These are phyloP conservation scores for Saccharum hybrid DNA, from an alignment of 202 grass and related monocot genomes.

Conservation along the genomic window DNA sequence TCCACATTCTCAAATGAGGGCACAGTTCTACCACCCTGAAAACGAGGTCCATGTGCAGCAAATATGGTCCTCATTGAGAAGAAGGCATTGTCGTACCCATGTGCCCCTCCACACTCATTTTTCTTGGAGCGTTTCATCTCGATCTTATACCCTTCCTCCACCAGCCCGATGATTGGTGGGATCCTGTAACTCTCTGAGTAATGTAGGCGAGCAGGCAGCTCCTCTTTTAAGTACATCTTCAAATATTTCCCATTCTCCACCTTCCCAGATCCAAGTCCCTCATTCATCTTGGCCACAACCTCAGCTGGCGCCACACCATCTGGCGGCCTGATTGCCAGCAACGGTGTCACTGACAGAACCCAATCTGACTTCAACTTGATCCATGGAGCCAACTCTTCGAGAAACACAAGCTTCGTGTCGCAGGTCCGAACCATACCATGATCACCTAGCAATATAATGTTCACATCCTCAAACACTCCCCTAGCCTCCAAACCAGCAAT, in stretches of 20 bases:
- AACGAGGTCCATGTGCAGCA: conserved; percentile 73
- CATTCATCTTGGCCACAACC: conserved; percentile 88
- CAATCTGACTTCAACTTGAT: conserved; percentile 62
- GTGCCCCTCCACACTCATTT: conserved; percentile 83
- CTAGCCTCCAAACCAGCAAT: conserved; percentile 71
- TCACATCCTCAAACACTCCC: conserved; percentile 87
- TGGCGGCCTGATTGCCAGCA: conserved; percentile 77
- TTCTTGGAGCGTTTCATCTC: conserved; percentile 51
- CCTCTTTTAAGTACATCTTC: conserved; percentile 83
- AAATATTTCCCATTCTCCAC: conserved; percentile 73
- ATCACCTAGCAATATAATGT: conserved; percentile 77
- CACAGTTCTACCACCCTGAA: conserved; percentile 68
- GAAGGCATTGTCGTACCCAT: conserved; percentile 88
- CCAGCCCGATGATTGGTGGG: conserved; percentile 74
- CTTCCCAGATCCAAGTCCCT: conserved; percentile 80
- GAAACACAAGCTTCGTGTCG: conserved; percentile 76
- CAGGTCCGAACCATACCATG: conserved; percentile 98
- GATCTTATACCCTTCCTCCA: conserved; percentile 86
- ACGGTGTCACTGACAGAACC: conserved; percentile 68
- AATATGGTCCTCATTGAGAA: conserved; percentile 98
- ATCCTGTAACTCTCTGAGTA: conserved; percentile 79
- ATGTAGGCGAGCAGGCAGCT: conserved; percentile 75
- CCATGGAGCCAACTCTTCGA: conserved; percentile 78
- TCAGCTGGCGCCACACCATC: conserved; percentile 52
- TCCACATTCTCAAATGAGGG: conserved; percentile 85